Evolutionary conservation across 2,329 filamentous ascomycete species (phyloP), one percentile per base, ranked within the genome.

Genomic region (Apiospora marii): DNA sequence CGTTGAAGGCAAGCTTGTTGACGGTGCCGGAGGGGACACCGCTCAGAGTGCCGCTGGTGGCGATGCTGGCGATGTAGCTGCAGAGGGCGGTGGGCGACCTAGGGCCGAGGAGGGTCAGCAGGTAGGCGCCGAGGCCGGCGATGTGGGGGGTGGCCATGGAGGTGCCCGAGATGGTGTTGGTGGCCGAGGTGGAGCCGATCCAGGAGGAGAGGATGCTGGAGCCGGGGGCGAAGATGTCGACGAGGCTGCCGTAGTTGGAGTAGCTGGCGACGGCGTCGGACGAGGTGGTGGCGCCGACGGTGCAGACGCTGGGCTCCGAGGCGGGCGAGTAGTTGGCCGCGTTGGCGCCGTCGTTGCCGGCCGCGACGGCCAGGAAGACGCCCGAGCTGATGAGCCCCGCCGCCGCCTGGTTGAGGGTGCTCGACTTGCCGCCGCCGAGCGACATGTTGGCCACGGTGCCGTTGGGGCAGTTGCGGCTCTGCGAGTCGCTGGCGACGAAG

Each of bases 1-100:
- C 87, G 82, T 91, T 91, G 82, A 88, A 90, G 72, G 86, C 87
- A 70, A 91, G 83, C 72, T 83, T 77, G 83, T 91, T 90, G 76
- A 79, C 76, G 70, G 86, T 89, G 74, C 84, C 82, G 73, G 76
- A 81, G 70, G 82, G 83, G 1, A 87, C 74, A 74, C 79, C 79
- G 53, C 80, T 80, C 71, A 87, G 81, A 75, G 83, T 82, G 72
- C 82, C 82, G 74, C 81, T 83, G 72, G 82, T 82, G 49, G 83
- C 81, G 44, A 86, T 82, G 69, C 79, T 77, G 75, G 81, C 78
- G 75, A 91, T 85, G 76, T 85, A 85, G 71, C 79, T 68, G 77
- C 84, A 85, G 30, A 91, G 85, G 14, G 82, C 86, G 70, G 83
- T 78, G 30, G 88, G 86, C 68, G 82, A 82, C 70, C 76, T 75